Evolutionary conservation across 2,329 filamentous ascomycete genomes (phyloP), one percentile per base, ranked within the genome.

Genomic region (Exophiala aquamarina): DNA sequence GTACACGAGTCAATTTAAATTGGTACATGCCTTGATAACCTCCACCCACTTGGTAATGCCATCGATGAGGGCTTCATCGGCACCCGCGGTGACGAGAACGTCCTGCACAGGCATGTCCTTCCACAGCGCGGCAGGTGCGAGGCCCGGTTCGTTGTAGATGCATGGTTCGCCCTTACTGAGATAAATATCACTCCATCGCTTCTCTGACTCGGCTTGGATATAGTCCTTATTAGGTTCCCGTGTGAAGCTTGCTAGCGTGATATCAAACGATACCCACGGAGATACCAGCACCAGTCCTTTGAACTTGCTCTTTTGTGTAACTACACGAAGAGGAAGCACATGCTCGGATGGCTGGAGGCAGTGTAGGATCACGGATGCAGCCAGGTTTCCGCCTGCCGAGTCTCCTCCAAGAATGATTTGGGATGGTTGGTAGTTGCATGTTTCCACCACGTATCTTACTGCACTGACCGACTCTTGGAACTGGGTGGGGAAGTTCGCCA

Each of bases 61-160:
- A 54, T 82, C 80, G 26, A 80, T 63, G 19, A 84, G 52, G 11
- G 82, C 66, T 64, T 84, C 81, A 39, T 76, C 72, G 1, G 67
- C 73, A 1, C 81, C 82, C 2, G 68, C 76, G 52, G 75, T 73
- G 4, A 84, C 67, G 18, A 82, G 57, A 1, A 82, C 66, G 33
- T 74, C 68, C 15, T 69, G 64, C 3, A 78, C 69, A 0, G 72
- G 67, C 10, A 79, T 65, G 2, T 66, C 69, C 8, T 68, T 59
- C 70, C 77, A 84, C 80, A 81, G 84, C 2, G 70, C 67, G 3
- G 66, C 44, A 2, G 72, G 66, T 1, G 79, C 81, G 6, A 59
- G 58, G 7, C 66, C 64, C 0, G 80, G 67, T 58, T 83, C 75
- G 21, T 69, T 80, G 58, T 83, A 85, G 34, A 71, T 65, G 52